Conservation (phyloP, 208 protist genomes). For the Trypanosomatidae sp. region DNA sequence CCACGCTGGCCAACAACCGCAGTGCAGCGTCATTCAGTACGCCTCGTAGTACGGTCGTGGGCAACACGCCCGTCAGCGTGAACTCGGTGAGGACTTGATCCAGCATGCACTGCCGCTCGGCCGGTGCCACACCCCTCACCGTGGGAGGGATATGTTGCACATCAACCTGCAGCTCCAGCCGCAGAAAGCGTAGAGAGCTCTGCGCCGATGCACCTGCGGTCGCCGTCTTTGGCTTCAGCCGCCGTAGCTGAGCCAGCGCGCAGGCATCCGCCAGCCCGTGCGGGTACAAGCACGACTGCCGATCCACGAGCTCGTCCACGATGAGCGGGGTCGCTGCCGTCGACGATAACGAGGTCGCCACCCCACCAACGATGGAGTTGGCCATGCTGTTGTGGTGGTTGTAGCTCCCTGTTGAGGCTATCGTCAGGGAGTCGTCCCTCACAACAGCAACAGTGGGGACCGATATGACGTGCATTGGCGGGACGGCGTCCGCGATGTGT, state of each 20-base stretch:
- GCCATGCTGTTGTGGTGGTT: constrained; percentile 11
- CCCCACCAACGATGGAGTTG: constrained; percentile 7
- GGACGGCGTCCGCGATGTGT: constrained; percentile 12
- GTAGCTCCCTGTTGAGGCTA: background rate
- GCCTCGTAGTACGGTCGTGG: constrained; percentile 21
- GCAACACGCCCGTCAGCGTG: constrained; percentile 18
- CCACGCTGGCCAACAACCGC: constrained; percentile 30
- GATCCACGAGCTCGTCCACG: constrained; percentile 7
- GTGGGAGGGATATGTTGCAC: constrained; percentile 21
- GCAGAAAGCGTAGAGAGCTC: constrained; percentile 25
- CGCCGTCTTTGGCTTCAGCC: background rate
- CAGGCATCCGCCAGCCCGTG: constrained; percentile 27
- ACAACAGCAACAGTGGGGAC: background rate
- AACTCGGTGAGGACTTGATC: constrained; percentile 22
- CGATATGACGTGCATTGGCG: background rate
- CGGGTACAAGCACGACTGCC: constrained; percentile 22
- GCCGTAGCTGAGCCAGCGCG: constrained; percentile 17
- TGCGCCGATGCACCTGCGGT: background rate
- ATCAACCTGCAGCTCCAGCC: constrained; percentile 16
- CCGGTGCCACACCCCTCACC: constrained; percentile 11
- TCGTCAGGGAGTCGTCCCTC: constrained; percentile 1
- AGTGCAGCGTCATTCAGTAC: constrained; percentile 31
- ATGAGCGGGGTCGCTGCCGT: background rate
- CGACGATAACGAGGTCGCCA: background rate
- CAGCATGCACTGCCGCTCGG: constrained; percentile 14